Base-by-base conservation (phyloP, 345 rosid species). In the Heritiera fomes region DNA sequence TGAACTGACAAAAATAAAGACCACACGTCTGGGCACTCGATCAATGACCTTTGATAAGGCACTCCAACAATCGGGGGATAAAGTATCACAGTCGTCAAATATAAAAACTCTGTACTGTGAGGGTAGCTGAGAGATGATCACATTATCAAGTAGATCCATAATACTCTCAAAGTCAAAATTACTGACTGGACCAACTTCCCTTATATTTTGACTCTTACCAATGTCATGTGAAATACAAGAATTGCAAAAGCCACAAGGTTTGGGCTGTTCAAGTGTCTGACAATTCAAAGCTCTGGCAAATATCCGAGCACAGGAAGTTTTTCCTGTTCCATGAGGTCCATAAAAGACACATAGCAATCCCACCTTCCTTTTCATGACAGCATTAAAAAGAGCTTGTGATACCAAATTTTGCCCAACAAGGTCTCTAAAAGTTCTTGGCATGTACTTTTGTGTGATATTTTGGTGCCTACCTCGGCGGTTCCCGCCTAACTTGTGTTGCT, bases 261-360 rank as follows among this genome's bases (percentile, higher is more conserved):
- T 97, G 50, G 90, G 89, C 32, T 85, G 89, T 67, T 93, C 98
- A 40, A 67, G 23, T 58, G 98, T 91, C 62, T 88, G 96, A 79
- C 99, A 97, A 78, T 94, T 97, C 82, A 97, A 90, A 74, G 97
- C 99, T 80, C 91, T 86, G 49, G 99, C 94, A 71, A 97, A 91
- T 50, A 91, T 84, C 32, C 98, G 90, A 60, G 99, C 99, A 75
- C 98, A 93, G 0, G 96, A 97, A 38, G 98, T 93, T 82, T 94
- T 97, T 40, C 99, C 99, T 3, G 98, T 94, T 64, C 99, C 99
- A 71, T 91, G 98, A 83, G 98, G 98, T 58, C 99, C 99, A 11
- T 97, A 89, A 75, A 97, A 94, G 20, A 92, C 98, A 73, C 94
- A 97, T 18, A 97, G 92, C 73, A 94, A 84, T 23, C 97, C 99